Conservation (phyloP, 768 basidiomycete species). For the Pleurotus tuoliensis region DNA sequence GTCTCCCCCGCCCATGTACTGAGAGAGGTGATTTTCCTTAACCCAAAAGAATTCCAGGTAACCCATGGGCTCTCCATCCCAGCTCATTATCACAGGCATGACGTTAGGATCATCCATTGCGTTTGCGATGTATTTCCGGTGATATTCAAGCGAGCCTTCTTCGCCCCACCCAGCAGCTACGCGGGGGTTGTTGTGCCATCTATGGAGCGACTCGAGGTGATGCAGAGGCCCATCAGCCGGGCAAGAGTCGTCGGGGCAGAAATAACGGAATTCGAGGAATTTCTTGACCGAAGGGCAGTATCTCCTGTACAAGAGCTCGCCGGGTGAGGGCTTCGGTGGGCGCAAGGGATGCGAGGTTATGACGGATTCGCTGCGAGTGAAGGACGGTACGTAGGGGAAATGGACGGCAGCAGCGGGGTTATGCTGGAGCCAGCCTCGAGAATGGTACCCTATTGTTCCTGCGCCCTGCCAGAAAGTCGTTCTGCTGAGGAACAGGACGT, state of each 20-base stretch:
- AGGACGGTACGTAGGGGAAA: constrained; percentile 34
- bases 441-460: constrained; percentile 31
- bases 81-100: constrained; percentile 40
- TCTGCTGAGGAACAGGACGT: constrained; percentile 35
- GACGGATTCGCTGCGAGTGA: constrained; percentile 43
- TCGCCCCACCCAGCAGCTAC: constrained; percentile 45
- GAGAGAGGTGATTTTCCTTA: constrained; percentile 37
- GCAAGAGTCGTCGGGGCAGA: constrained; percentile 21
- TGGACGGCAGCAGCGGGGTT: constrained; percentile 10
- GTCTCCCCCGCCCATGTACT: constrained; percentile 21
- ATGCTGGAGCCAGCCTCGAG: constrained; percentile 23
- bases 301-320: constrained; percentile 37
- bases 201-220: constrained; percentile 42
- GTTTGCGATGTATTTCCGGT: constrained; percentile 33
- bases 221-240: constrained; percentile 15
- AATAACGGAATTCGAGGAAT: constrained; percentile 27
- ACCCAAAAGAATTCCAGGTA: constrained; percentile 43
- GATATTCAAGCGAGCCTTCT: constrained; percentile 37
- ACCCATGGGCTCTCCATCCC: constrained; percentile 42
- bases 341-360: constrained; percentile 49
- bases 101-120: constrained; percentile 34
- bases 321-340: constrained; percentile 38
- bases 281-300: constrained; percentile 30
- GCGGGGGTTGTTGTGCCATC: constrained; percentile 48
- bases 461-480: constrained; percentile 50